These are phyloP conservation scores for Oxytropis ochrocephala DNA, from an alignment of 306 rosid genomes.

Conservation along the genomic window DNA sequence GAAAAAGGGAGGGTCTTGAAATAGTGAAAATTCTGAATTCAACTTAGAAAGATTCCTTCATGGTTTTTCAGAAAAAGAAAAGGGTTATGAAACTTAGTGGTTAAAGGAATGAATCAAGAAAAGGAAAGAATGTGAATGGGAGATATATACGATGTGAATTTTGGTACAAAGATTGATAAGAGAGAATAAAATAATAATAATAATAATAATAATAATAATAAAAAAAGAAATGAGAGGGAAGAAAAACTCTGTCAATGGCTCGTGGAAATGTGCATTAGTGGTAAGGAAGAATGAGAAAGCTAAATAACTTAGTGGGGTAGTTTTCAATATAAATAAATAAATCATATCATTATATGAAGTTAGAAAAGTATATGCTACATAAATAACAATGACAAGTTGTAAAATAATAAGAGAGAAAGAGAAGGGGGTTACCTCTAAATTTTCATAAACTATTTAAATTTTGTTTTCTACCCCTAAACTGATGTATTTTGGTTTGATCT, in stretches of 20 bases:
- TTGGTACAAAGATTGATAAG: not conserved
- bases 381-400: not conserved
- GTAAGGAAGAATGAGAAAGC: too few species aligned
- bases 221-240: not conserved
- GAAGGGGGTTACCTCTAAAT: too few species aligned
- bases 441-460: too few species aligned
- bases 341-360: not conserved
- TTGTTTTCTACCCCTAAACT: too few species aligned
- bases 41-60: slow-evolving; percentile 4
- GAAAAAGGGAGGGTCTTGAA: slow-evolving; percentile 17
- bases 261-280: slow-evolving; percentile 48
- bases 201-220: not conserved
- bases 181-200: not conserved
- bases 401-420: too few species aligned
- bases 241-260: slow-evolving; percentile 25
- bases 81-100: slow-evolving; percentile 17
- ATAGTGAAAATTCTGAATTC: slow-evolving; percentile 19
- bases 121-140: not conserved
- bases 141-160: not conserved
- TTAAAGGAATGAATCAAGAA: slow-evolving; percentile 9
- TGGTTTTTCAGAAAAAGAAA: not conserved
- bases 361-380: not conserved
- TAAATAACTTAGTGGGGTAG: not conserved
- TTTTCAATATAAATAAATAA: not conserved
- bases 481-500: too few species aligned